Percentiles rank a stretch among this genome's conserved stretches.
Evolutionary conservation across 1,284 basidiomycete genomes (phyloP).

Genomic region (Marasmius fiardii): DNA sequence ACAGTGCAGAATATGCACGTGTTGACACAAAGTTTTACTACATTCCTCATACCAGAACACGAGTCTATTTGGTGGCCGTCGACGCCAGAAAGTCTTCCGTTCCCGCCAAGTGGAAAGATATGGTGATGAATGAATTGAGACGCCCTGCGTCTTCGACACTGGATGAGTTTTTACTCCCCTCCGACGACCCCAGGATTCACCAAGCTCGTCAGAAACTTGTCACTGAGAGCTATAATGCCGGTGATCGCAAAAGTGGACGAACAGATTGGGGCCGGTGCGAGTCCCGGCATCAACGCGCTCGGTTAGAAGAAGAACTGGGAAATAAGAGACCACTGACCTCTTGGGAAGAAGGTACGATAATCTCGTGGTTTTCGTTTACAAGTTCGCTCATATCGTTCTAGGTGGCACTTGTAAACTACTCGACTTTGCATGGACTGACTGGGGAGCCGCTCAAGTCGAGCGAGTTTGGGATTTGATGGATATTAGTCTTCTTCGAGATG

Average conservation of each 20-base stretch:
- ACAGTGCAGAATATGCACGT: constrained; percentile 70
- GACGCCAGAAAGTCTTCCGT: constrained; percentile 56
- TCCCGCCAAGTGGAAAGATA: constrained; percentile 69
- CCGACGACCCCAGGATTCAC: constrained; percentile 90
- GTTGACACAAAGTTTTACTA: constrained; percentile 95
- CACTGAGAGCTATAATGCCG: constrained; percentile 56
- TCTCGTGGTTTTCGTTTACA: background rate
- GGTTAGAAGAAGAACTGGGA: constrained; percentile 83
- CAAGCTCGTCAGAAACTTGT: constrained; percentile 83
- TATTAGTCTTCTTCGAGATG: constrained; percentile 82
- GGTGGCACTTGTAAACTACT: constrained; percentile 85
- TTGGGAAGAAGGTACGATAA: constrained; percentile 82
- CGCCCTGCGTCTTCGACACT: constrained; percentile 88
- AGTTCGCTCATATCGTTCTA: constrained; percentile 20
- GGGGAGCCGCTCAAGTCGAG: constrained; percentile 89
- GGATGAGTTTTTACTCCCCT: constrained; percentile 88
- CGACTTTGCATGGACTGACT: constrained; percentile 94
- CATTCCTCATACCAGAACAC: constrained; percentile 91
- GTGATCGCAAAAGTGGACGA: constrained; percentile 64
- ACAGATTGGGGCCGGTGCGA: constrained; percentile 94
- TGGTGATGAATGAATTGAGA: constrained; percentile 60
- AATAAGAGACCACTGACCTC: constrained; percentile 84
- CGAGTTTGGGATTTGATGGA: constrained; percentile 95
- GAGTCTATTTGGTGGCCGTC: constrained; percentile 84
- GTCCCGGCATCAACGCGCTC: constrained; percentile 84